Conservation (phyloP, 2,329 filamentous ascomycete genomes). For the Diaporthe ampelina region DNA sequence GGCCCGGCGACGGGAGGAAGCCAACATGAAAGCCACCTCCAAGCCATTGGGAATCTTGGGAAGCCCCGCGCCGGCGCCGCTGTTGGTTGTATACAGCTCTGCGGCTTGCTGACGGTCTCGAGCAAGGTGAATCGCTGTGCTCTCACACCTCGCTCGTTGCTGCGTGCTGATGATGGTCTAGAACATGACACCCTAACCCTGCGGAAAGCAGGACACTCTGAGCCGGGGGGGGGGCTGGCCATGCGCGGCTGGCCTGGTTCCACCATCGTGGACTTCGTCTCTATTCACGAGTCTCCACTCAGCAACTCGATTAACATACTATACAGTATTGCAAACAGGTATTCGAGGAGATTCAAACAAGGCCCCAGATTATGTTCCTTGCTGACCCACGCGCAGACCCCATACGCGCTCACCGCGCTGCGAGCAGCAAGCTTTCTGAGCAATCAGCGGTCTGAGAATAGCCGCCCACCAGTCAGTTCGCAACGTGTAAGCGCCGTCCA, state of each 20-base stretch:
- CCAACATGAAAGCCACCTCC: conserved; percentile 31
- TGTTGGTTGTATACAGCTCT: not conserved
- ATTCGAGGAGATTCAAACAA: not conserved
- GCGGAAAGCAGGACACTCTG: too few species aligned
- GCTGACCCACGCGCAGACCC: conserved; percentile 33
- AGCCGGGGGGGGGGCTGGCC: not conserved
- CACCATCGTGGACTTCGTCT: not conserved
- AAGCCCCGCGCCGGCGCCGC: not conserved
- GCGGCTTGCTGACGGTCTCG: not conserved
- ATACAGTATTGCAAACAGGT: not conserved
- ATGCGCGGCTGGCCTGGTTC: not conserved
- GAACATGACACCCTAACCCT: not conserved
- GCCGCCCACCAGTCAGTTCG: conserved; percentile 35
- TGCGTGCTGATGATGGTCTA: not conserved
- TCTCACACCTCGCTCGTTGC: not conserved
- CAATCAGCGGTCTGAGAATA: conserved; percentile 40
- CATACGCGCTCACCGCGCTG: not conserved
- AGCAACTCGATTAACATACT: not conserved
- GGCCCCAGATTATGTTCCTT: not conserved
- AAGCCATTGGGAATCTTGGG: conserved; percentile 29
- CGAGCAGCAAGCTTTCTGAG: conserved; percentile 15
- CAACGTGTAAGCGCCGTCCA: conserved; percentile 37
- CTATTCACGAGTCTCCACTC: not conserved
- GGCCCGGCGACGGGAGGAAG: conserved; percentile 11
- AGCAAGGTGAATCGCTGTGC: not conserved